These are phyloP conservation scores for Albophoma yamanashiensis DNA, from an alignment of 2,329 filamentous ascomycete species.

Conservation along the genomic window DNA sequence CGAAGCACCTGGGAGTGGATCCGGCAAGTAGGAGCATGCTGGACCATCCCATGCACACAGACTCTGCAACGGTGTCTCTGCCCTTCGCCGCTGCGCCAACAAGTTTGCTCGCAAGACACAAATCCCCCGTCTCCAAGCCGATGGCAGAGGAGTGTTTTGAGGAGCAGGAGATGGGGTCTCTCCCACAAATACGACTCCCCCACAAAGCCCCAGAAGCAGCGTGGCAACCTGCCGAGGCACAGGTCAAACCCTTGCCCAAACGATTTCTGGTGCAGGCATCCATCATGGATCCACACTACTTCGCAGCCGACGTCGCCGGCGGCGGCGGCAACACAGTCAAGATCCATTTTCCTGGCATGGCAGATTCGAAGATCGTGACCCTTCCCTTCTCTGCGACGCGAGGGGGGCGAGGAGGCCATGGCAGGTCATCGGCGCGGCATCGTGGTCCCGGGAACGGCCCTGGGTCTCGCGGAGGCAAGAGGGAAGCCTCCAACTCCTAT, in stretches of 20 bases:
- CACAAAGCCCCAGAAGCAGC: conserved; percentile 48
- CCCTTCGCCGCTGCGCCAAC: conserved; percentile 22
- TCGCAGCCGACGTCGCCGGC: conserved; percentile 19
- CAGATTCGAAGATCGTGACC: conserved; percentile 24
- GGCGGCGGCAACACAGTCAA: conserved; percentile 24
- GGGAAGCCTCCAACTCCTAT: conserved; percentile 19
- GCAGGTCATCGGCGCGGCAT: conserved; percentile 16
- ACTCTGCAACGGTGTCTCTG: conserved; percentile 60
- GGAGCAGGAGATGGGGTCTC: conserved; percentile 68
- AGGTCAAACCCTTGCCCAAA: conserved; percentile 42
- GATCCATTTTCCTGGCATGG: conserved; percentile 31
- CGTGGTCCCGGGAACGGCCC: conserved; percentile 17
- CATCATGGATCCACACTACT: conserved; percentile 23
- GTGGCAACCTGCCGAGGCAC: conserved; percentile 48
- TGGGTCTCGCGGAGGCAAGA: conserved; percentile 18
- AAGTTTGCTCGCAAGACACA: conserved; percentile 24
- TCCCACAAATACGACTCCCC: conserved; percentile 62
- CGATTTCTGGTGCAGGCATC: conserved; percentile 33
- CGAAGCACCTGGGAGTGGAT: conserved; percentile 51
- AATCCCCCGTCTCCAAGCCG: conserved; percentile 47
- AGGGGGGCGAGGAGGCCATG: conserved; percentile 16
- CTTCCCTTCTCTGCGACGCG: conserved; percentile 23
- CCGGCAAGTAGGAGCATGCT: conserved; percentile 57
- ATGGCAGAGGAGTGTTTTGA: conserved; percentile 75
- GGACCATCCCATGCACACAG: conserved; percentile 38